A percentile compares a stretch with the other conserved stretches of the same genome.
These are phyloP conservation scores for Suillus alpinus DNA, from an alignment of 768 basidiomycete species.

Conservation along the genomic window DNA sequence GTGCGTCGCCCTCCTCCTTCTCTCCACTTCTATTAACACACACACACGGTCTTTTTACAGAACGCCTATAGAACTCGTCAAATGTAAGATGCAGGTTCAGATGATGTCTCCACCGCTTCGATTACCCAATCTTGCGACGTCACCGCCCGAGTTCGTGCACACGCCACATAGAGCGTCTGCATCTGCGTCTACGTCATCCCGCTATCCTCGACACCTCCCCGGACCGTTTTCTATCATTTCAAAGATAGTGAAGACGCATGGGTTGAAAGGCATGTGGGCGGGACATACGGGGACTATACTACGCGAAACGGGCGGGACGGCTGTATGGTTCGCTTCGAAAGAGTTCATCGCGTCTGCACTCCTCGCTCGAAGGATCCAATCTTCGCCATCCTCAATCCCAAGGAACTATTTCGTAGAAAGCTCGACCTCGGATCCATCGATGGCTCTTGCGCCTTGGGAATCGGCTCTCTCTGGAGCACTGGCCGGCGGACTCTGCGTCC, in stretches of 20 bases:
- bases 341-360: constrained; percentile 70
- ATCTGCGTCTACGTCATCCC: constrained; percentile 4
- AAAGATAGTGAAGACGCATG: constrained; percentile 41
- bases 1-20: constrained; percentile 27
- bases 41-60: constrained; percentile 33
- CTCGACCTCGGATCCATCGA: constrained; percentile 1
- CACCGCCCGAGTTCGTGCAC: constrained; percentile 15
- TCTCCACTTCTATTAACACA: constrained; percentile 1
- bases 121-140: constrained; percentile 13
- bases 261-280: constrained; percentile 76
- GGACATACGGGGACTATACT: constrained; percentile 86
- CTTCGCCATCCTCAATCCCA: constrained; percentile 5
- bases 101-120: constrained; percentile 45
- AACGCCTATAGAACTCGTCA: constrained; percentile 91
- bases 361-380: constrained; percentile 41
- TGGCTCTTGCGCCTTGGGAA: constrained; percentile 54
- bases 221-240: constrained; percentile 53
- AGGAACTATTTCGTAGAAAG: constrained; percentile 2
- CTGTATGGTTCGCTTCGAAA: constrained; percentile 87
- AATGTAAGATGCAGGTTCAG: constrained; percentile 95
- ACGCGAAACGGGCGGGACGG: constrained; percentile 82
- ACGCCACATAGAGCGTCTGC: constrained; percentile 11
- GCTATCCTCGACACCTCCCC: constrained; percentile 30
- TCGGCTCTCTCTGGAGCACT: constrained; percentile 76
- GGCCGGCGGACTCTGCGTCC: constrained; percentile 76